Evolutionary conservation across 1,284 basidiomycete species (phyloP).

Genomic region (Agaricales sp.): DNA sequence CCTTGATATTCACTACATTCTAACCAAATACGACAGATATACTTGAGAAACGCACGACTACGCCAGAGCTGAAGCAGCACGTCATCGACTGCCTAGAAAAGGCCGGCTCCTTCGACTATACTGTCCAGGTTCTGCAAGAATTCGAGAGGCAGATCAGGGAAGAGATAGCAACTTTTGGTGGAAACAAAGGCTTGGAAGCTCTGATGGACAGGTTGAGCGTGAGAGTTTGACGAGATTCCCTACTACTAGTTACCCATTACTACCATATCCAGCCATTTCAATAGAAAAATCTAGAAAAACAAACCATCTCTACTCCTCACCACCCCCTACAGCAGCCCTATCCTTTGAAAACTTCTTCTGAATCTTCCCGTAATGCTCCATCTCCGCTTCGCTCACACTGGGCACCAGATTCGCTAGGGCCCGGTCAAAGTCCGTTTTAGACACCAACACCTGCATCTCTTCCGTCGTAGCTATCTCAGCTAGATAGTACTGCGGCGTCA

Average conservation of each 20-base stretch:
- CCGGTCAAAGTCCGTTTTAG: conserved; percentile 61
- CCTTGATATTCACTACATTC: conserved; percentile 14
- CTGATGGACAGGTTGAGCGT: too few relatives aligned
- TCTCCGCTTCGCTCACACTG: conserved; percentile 82
- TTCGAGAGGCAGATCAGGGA: conserved; percentile 35
- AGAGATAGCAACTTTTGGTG: conserved; percentile 40
- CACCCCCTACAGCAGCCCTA: background rate
- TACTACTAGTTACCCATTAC: too few relatives aligned
- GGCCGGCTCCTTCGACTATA: conserved; percentile 59
- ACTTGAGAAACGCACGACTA: conserved; percentile 62
- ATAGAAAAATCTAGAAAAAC: too few relatives aligned
- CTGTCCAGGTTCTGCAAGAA: conserved; percentile 35
- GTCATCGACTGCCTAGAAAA: conserved; percentile 51
- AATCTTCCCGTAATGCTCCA: conserved; percentile 78
- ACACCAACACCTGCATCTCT: conserved; percentile 75
- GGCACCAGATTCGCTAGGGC: conserved; percentile 77
- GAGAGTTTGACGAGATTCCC: too few relatives aligned
- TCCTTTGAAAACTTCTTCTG: conserved; percentile 57
- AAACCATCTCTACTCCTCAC: too few relatives aligned
- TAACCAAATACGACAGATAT: conserved; percentile 45
- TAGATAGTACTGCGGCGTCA: conserved; percentile 91
- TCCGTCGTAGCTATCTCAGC: conserved; percentile 69
- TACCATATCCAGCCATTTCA: too few relatives aligned
- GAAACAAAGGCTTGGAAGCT: conserved; percentile 47
- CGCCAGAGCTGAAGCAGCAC: conserved; percentile 55